phyloP scores from a whole-genome alignment of 2,329 filamentous ascomycete species.

The Ascochyta rabiei region DNA sequence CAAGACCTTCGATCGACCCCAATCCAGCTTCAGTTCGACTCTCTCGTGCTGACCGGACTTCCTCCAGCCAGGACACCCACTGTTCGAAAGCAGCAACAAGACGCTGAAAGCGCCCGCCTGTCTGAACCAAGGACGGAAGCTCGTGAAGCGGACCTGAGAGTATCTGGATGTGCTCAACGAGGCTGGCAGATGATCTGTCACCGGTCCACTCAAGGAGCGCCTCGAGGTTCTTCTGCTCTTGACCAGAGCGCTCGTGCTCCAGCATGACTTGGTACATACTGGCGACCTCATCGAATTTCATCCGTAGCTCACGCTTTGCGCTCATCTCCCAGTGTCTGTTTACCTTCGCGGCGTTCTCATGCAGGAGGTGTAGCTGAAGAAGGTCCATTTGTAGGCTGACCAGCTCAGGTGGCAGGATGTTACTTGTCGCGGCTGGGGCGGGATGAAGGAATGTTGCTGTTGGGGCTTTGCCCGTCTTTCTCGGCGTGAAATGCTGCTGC shows the following conservation, averaged over 20 bases:
- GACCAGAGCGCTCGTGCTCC: slow-evolving; percentile 43
- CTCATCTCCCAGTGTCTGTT: slow-evolving; percentile 41
- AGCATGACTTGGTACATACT: slow-evolving; percentile 43
- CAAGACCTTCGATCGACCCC: slow-evolving; percentile 37
- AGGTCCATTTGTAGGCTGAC: slow-evolving; percentile 45
- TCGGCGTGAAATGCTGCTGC: slow-evolving; percentile 50
- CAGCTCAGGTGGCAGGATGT: slow-evolving; percentile 38
- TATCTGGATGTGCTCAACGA: slow-evolving; percentile 45
- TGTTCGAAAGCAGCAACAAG: slow-evolving; percentile 39
- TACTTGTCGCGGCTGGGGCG: slow-evolving; percentile 23
- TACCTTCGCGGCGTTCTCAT: slow-evolving; percentile 31
- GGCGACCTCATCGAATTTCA: slow-evolving; percentile 47
- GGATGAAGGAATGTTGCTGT: slow-evolving; percentile 45
- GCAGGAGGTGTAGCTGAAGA: slow-evolving; percentile 48
- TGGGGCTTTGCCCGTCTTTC: slow-evolving; percentile 43
- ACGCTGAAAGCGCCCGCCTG: slow-evolving; percentile 40
- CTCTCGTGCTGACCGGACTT: slow-evolving; percentile 32
- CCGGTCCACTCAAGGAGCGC: slow-evolving; percentile 46
- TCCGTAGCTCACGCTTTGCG: slow-evolving; percentile 37
- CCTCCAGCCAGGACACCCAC: slow-evolving; percentile 42
- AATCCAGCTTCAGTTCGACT: slow-evolving; percentile 12
- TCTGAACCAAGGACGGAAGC: slow-evolving; percentile 40
- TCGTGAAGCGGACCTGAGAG: slow-evolving; percentile 47
- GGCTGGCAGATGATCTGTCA: slow-evolving; percentile 29
- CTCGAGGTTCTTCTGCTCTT: slow-evolving; percentile 46